Evolutionary conservation across 371 early-diverging fungal species (phyloP), one percentile per base, ranked within the genome.

Genomic region (Dichotomocladium elegans): DNA sequence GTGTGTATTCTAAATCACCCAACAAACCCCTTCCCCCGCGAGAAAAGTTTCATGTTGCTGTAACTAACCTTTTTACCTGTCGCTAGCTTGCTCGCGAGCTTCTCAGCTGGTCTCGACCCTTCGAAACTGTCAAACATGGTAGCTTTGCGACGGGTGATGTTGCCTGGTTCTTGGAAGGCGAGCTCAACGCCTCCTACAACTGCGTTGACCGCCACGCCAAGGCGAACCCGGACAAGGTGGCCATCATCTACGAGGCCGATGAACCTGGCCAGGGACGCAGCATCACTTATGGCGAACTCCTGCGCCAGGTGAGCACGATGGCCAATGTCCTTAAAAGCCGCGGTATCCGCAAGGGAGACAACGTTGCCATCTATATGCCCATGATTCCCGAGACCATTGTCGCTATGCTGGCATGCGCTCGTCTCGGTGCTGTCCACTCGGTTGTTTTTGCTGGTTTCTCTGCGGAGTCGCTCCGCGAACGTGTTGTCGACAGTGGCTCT

Each of bases 381-480:
- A 98, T 96, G 96, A 86, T 93, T 33, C 95, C 97, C 11, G 91
- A 96, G 64, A 91, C 98, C 4, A 80, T 93, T 7, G 82, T 92
- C 54, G 83, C 92, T 4, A 87, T 95, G 70, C 80, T 99, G 46
- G 97, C 99, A 22, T 96, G 96, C 74, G 91, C 96, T 9, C 83
- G 98, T 42, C 78, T 98, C 25, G 99, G 99, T 19, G 82, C 92
- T 14, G 66, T 94, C 25, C 99, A 81, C 55, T 82, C 83, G 17
- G 96, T 96, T 12, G 92, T 96, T 33, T 96, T 96, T 83, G 95
- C 94, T 21, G 95, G 96, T 29, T 96, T 92, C 70, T 91, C 92
- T 44, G 75, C 92, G 30, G 87, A 89, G 77, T 96, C n/a, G n/a
- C n/a, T n/a, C n/a, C n/a, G n/a, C n/a, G n/a, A n/a, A n/a, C n/a